A percentile compares a stretch with the other conserved stretches of the same genome.
Conservation (phyloP, 352 stramenopile species). For the Peronospora belbahrii region DNA sequence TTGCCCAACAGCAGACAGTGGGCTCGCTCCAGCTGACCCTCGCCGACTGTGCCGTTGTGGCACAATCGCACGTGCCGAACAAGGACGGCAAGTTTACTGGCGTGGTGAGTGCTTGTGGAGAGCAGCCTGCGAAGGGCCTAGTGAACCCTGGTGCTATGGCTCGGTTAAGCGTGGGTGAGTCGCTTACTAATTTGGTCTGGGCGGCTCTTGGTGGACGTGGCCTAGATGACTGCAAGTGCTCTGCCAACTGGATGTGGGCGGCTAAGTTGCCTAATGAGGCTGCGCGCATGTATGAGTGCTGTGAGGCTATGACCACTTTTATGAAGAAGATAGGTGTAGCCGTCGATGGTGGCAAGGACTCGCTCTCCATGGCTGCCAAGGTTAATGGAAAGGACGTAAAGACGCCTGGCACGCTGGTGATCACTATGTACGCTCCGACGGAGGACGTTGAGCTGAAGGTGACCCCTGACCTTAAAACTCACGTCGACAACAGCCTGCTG, state of each 20-base stretch:
- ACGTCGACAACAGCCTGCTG: slow-evolving; percentile 69
- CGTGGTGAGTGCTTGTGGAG: slow-evolving; percentile 93
- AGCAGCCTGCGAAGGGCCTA: slow-evolving; percentile 96
- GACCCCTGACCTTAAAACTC: slow-evolving; percentile 95
- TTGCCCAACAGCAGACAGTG: slow-evolving; percentile 98
- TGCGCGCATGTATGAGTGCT: slow-evolving; percentile 98
- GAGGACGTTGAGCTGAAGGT: slow-evolving; percentile 95
- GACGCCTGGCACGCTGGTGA: slow-evolving; percentile 94
- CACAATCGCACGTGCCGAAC: slow-evolving; percentile 91
- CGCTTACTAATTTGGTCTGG: slow-evolving; percentile 98
- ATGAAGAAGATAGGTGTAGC: slow-evolving; percentile 94
- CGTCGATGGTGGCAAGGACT: slow-evolving; percentile 99
- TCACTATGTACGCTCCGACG: slow-evolving; percentile 96
- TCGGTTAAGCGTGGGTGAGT: slow-evolving; percentile 93
- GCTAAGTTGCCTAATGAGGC: slow-evolving; percentile 98
- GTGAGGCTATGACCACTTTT: slow-evolving; percentile 91
- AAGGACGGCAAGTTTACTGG: slow-evolving; percentile 84
- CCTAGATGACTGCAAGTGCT: slow-evolving; percentile 96
- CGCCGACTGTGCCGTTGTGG: slow-evolving; percentile 95
- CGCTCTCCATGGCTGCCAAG: slow-evolving; percentile 97
- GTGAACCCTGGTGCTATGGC: slow-evolving; percentile 94
- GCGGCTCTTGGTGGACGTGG: slow-evolving; percentile 85
- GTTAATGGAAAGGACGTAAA: slow-evolving; percentile 94
- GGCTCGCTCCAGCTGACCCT: slow-evolving; percentile 95
- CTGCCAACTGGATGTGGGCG: slow-evolving; percentile 99